These are phyloP conservation scores for Pseudopediastrum boryanum DNA, from an alignment of 139 green algal genomes.

Conservation along the genomic window DNA sequence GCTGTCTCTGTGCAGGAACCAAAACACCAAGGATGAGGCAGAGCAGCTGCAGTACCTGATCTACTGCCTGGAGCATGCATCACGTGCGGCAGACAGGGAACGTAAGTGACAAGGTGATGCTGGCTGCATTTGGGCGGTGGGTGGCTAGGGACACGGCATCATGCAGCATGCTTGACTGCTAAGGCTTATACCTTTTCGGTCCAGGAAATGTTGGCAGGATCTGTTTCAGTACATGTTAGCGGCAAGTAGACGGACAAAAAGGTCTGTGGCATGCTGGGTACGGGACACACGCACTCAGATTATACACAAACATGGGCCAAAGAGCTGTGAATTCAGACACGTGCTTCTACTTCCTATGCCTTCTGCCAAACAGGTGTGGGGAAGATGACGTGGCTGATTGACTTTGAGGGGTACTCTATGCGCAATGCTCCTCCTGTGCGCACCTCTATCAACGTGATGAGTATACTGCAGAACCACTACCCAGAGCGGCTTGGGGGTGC, in stretches of 20 bases:
- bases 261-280: no score
- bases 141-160: no score
- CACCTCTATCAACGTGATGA: constrained; percentile 53
- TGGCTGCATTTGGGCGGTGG: no score
- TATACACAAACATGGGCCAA: no score
- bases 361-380: constrained; percentile 55
- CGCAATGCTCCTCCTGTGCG: constrained; percentile 75
- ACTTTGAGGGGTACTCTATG: constrained; percentile 73
- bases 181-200: no score
- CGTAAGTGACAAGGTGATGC: constrained; percentile 14
- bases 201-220: no score
- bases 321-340: no score
- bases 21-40: constrained; percentile 61
- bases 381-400: constrained; percentile 82
- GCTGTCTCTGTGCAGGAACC: constrained; percentile 52
- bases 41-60: constrained; percentile 78
- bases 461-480: constrained; percentile 77
- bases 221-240: no score
- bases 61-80: constrained; percentile 79
- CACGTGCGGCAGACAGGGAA: constrained; percentile 56
- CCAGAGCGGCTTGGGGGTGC: constrained; percentile 81
- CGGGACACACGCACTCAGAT: no score
- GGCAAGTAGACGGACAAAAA: no score
- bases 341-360: not conserved
- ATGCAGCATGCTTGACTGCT: no score